Conservation (phyloP, 2,329 filamentous ascomycete species). For the Rhynchosporium graminicola region DNA sequence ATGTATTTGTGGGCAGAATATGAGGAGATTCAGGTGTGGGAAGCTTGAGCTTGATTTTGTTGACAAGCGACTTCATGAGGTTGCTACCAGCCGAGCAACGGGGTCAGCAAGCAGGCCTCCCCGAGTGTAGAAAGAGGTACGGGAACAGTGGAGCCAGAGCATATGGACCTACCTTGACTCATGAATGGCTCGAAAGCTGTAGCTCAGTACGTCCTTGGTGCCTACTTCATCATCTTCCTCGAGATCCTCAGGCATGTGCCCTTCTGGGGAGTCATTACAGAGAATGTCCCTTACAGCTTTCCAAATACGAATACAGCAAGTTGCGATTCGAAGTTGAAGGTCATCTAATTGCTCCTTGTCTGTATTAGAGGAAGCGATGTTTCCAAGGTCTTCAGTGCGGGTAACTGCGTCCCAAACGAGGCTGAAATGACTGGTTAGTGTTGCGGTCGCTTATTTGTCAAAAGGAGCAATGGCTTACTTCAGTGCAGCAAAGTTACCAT, state of each 20-base stretch:
- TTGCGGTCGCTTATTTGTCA: neutral
- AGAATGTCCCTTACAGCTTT: slow-evolving; percentile 71
- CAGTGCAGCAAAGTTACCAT: slow-evolving; percentile 69
- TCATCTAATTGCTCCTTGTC: slow-evolving; percentile 20
- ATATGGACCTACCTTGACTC: slow-evolving; percentile 73
- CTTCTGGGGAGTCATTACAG: slow-evolving; percentile 93
- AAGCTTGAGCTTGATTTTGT: slow-evolving; percentile 44
- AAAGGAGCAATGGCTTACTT: slow-evolving; percentile 45
- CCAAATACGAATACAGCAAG: slow-evolving; percentile 73
- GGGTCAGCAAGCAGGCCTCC: slow-evolving; percentile 14
- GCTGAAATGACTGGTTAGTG: slow-evolving; percentile 20
- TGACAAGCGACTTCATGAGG: slow-evolving; percentile 64
- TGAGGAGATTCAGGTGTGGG: slow-evolving; percentile 44
- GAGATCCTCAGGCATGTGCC: slow-evolving; percentile 76
- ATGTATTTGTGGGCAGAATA: slow-evolving; percentile 56
- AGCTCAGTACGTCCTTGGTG: slow-evolving; percentile 89
- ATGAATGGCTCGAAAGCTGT: slow-evolving; percentile 92
- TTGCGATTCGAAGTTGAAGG: slow-evolving; percentile 56
- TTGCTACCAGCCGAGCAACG: slow-evolving; percentile 53
- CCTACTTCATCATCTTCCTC: slow-evolving; percentile 70
- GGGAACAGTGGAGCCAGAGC: neutral
- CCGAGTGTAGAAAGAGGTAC: neutral
- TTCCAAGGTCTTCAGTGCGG: slow-evolving; percentile 14
- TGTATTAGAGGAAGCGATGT: neutral
- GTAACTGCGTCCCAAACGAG: slow-evolving; percentile 34